Base-by-base conservation (phyloP, 2,329 filamentous ascomycete species). In the Pestalotiopsis sp. region DNA sequence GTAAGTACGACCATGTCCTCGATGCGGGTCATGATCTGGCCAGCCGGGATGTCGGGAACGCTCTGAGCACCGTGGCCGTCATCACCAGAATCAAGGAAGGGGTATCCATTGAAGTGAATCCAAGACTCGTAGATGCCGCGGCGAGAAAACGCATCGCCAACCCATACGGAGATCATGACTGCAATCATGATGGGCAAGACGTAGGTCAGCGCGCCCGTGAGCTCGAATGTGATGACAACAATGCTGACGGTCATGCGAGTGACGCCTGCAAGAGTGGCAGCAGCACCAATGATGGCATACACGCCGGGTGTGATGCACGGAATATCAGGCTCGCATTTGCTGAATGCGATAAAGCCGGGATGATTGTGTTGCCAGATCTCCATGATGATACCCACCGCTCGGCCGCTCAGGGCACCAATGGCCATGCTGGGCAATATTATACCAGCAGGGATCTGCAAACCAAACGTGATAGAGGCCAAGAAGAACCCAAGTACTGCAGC, bases 201-300 rank as follows among this genome's bases (percentile, higher is more conserved):
- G 77, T 98, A 98, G 0, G 94, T 97, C 35, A 99, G 86, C 1
- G 96, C 96, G 65, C 96, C 96, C 0, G 96, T 99, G 67, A 99
- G 90, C 82, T 99, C 96, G 76, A 99, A 99, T 92, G 98, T 98
- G 81, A 99, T 99, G 75, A 98, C 96, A 4, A 99, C 95, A 72
- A 99, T 98, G 13, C 94, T 98, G 11, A 98, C 94, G 0, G 96
- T 99, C 90, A 99, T 97, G 72, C 95, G 89, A 20, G 95, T 98
- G 44, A 97, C 94, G 61, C 96, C 96, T 5, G 93, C 93, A 1
- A 99, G 88, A n/a, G 95, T 94, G 3, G 96, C 94, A 0, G 96
- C 95, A 0, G 96, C 96, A 40, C 96, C 96, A 70, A 99, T 92
- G 74, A 99, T 97, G 70, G 96, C 96, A 77, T 99, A 99, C 1